These are phyloP conservation scores for Aureobasidium uvarum DNA, from an alignment of 2,329 filamentous ascomycete species.

Conservation along the genomic window DNA sequence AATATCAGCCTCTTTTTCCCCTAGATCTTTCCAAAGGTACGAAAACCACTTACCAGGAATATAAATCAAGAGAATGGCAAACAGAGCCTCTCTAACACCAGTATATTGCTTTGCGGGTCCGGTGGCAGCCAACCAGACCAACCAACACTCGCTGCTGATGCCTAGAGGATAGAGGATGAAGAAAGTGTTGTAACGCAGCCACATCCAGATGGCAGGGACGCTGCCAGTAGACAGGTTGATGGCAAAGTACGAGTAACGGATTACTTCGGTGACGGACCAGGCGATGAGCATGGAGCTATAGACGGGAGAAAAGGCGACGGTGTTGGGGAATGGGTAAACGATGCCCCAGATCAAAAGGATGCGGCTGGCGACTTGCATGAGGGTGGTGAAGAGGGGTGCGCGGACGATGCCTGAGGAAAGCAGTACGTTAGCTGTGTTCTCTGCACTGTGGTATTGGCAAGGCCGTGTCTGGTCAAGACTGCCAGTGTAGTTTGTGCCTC, in stretches of 20 bases:
- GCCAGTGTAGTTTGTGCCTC: neutral
- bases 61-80: conserved; percentile 67
- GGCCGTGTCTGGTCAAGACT: neutral
- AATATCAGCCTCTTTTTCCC: neutral
- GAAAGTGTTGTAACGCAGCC: conserved; percentile 86
- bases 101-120: neutral
- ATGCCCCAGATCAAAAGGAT: conserved; percentile 88
- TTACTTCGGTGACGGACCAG: conserved; percentile 88
- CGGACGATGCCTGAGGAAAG: conserved; percentile 68
- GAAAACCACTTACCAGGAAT: conserved; percentile 64
- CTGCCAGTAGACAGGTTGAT: conserved; percentile 59
- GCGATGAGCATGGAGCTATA: conserved; percentile 80
- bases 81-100: neutral
- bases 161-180: conserved; percentile 89
- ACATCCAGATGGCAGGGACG: conserved; percentile 66
- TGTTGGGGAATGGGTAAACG: conserved; percentile 68
- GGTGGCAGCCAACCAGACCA: conserved; percentile 41
- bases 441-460: neutral
- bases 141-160: conserved; percentile 79
- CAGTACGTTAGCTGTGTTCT: neutral
- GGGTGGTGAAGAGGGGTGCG: conserved; percentile 78
- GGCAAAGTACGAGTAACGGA: conserved; percentile 90
- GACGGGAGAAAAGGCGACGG: conserved; percentile 55
- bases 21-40: conserved; percentile 31
- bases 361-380: conserved; percentile 85